phyloP scores from a whole-genome alignment of 805 yeast genomes.

The Pichia scutulata region DNA sequence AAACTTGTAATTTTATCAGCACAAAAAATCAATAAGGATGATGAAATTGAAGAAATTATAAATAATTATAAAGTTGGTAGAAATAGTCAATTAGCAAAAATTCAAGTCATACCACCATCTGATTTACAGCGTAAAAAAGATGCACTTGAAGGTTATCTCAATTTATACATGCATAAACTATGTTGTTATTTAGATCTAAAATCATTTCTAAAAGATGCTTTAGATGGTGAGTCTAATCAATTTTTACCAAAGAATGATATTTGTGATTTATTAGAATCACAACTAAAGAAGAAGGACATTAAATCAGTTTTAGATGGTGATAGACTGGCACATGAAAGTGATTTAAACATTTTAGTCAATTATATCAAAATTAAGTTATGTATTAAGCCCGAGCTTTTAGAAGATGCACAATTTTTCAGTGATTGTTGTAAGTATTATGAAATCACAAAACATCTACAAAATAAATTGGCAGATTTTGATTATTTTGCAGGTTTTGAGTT shows the following conservation, averaged over 20 bases:
- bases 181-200: conserved; percentile 61
- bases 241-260: neutral
- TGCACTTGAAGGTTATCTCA: conserved; percentile 34
- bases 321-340: conserved; percentile 15
- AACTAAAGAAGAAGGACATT: conserved; percentile 9
- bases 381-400: conserved; percentile 20
- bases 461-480: conserved; percentile 49
- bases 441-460: conserved; percentile 30
- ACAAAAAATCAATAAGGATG: conserved; percentile 26
- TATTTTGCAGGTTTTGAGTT: conserved; percentile 65
- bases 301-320: conserved; percentile 6
- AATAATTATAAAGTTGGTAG: conserved; percentile 34
- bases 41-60: conserved; percentile 29
- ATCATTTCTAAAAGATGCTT: conserved; percentile 1
- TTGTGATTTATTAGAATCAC: conserved; percentile 7
- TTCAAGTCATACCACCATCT: conserved; percentile 30
- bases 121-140: neutral
- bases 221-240: conserved; percentile 38
- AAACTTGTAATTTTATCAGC: conserved; percentile 43
- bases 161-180: conserved; percentile 42
- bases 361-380: conserved; percentile 38
- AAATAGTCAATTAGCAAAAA: conserved; percentile 47
- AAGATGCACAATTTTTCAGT: conserved; percentile 18
- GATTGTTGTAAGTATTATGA: conserved; percentile 35
- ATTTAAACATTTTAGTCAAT: conserved; percentile 24